These are phyloP conservation scores for Penicillium daleae DNA, from an alignment of 495 filamentous ascomycete genomes.

Conservation along the genomic window DNA sequence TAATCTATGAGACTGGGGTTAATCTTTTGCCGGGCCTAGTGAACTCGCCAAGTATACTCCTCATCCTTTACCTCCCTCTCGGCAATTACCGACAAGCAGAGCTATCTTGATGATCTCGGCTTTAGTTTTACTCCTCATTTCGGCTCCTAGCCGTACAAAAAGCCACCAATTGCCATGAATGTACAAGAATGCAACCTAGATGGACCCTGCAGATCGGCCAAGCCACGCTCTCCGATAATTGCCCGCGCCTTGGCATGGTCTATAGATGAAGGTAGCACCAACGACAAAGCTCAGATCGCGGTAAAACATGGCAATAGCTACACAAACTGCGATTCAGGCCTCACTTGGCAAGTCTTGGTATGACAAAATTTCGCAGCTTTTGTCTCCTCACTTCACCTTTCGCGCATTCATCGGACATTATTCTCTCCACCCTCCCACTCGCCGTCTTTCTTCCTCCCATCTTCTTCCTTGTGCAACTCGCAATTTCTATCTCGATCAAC, in stretches of 20 bases:
- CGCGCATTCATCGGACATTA: constrained; percentile 17
- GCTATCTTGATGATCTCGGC: not conserved
- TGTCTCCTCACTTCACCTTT: constrained; percentile 1
- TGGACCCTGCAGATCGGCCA: constrained; percentile 23
- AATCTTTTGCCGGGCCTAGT: not conserved
- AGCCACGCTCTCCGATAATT: constrained; percentile 20
- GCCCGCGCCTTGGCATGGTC: constrained; percentile 19
- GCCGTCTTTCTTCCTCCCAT: not conserved
- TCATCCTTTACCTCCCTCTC: not conserved
- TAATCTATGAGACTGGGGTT: not conserved
- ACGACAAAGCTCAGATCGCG: not conserved
- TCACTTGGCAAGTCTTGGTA: constrained; percentile 6
- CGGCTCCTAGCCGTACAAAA: not conserved
- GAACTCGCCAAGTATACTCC: not conserved
- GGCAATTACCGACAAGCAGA: not conserved
- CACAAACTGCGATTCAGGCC: not conserved
- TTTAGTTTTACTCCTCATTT: not conserved
- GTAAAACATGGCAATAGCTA: constrained; percentile 8
- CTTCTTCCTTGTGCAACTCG: not conserved
- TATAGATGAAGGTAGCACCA: not conserved
- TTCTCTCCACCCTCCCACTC: not conserved
- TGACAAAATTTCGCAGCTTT: not conserved
- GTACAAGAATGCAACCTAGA: not conserved
- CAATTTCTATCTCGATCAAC: not conserved
- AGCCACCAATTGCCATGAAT: not conserved